Evolutionary conservation across 2,329 filamentous ascomycete species (phyloP), one percentile per base, ranked within the genome.

Genomic region (Fusarium sp.): DNA sequence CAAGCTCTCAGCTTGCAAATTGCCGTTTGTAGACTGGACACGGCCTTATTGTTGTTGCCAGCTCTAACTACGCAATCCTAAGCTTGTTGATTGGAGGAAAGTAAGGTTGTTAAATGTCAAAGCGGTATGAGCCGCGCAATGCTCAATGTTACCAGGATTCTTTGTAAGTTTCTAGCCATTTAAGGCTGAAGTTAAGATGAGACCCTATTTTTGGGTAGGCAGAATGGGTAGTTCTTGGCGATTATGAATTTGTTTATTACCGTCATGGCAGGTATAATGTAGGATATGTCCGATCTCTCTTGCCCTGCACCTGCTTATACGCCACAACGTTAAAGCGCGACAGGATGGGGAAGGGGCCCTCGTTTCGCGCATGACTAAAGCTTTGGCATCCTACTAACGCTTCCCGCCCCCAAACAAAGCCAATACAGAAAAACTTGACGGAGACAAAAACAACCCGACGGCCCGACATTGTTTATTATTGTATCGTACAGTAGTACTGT

Each of bases 201-300:
- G 14, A 22, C 36, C 39, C 65, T 68, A 68, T 64, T 68, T 60
- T 42, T 63, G 51, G 65, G 26, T 53, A 33, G 46, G 42, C 54
- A 51, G 43, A 43, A 38, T 20, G 11, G 51, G 43, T 46, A 24
- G 39, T 58, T 46, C 45, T 45, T 34, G 59, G 48, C 22, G 48
- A 34, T 26, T 42, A 34, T 43, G 45, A 11, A 28, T 34, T n/a
- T 24, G 31, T 28, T 62, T 8, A 22, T 34, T n/a, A 26, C 26
- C 15, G 5, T 39, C n/a, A 18, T 20, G 45, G n/a, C 20, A 42
- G n/a, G 20, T 20, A 22, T 11, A 13, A 22, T 42, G 39, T 15
- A 39, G 6, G 17, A 14, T 40, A 18, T 20, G 10, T 18, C 48
- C 31, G 52, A 14, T 39, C 42, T 33, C 46, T 34, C 49, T 31